Conservation (phyloP, 257 asterid species). For the Paraleonurus japonicus region DNA sequence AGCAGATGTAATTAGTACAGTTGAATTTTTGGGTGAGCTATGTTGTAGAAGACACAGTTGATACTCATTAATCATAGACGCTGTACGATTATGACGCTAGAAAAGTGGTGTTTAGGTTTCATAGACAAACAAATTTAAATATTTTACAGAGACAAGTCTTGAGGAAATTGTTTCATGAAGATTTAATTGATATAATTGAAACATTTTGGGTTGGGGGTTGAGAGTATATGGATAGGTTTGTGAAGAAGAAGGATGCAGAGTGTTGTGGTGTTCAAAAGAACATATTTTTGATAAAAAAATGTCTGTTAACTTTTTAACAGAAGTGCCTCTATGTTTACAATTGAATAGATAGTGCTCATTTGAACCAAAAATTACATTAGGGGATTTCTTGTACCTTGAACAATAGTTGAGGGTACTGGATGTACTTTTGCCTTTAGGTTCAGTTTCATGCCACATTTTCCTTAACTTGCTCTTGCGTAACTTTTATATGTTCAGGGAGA, state of each 20-base stretch:
- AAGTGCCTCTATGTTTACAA: not conserved
- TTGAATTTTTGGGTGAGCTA: too few species aligned
- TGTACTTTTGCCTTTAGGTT: not conserved
- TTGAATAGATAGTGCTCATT: too few species aligned
- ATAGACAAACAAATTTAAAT: not conserved
- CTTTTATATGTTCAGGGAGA: constrained; percentile 65
- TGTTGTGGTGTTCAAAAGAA: not conserved
- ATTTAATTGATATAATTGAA: too few species aligned
- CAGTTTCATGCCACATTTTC: constrained; percentile 5
- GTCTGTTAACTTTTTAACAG: not conserved
- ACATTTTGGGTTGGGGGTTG: not conserved
- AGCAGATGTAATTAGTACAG: too few species aligned
- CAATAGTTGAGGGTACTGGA: not conserved
- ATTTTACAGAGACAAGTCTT: too few species aligned
- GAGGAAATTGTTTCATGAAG: too few species aligned
- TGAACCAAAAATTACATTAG: not conserved
- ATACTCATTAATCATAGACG: too few species aligned
- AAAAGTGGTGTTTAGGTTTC: not conserved
- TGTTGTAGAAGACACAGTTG: too few species aligned
- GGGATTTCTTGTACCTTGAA: not conserved
- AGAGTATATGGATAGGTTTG: not conserved
- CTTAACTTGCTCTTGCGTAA: constrained; percentile 7
- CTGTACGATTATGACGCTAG: not conserved
- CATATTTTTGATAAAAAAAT: not conserved
- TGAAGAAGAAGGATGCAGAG: not conserved